Percentiles rank a stretch among this genome's conserved stretches.
Conservation (phyloP, 1,284 basidiomycete genomes). For the Heterobasidion annosum region DNA sequence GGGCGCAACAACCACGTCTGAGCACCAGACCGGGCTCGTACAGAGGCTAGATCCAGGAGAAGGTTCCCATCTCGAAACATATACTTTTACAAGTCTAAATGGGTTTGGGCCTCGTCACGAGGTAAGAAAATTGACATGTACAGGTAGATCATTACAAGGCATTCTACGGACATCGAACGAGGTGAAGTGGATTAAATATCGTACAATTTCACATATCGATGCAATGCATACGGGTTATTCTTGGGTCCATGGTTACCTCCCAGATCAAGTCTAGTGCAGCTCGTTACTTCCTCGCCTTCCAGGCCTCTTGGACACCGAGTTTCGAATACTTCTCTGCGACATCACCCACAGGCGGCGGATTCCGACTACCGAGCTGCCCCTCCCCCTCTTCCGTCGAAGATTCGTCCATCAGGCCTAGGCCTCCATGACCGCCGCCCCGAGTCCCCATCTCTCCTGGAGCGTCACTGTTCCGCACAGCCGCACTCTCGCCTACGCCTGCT, state of each 20-base stretch:
- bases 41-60: no score
- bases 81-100: no score
- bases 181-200: neutral
- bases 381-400: conserved; percentile 13
- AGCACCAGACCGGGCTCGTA: no score
- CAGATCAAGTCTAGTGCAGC: neutral
- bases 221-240: neutral
- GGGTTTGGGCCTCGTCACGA: no score
- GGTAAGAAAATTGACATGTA: no score
- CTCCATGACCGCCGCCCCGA: conserved; percentile 31
- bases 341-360: conserved; percentile 31
- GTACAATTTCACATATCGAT: neutral
- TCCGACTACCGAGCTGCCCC: conserved; percentile 31
- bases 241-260: neutral
- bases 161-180: no score
- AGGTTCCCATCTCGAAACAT: no score
- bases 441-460: conserved; percentile 36
- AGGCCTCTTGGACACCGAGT: conserved; percentile 33
- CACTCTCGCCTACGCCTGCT: conserved; percentile 35
- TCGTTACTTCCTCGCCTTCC: conserved; percentile 33
- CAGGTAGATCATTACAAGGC: no score
- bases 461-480: conserved; percentile 30
- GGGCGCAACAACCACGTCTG: no score
- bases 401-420: conserved; percentile 34
- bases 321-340: conserved; percentile 36